These are phyloP conservation scores for Lactifluus volemus DNA, from an alignment of 768 basidiomycete genomes.

Conservation along the genomic window DNA sequence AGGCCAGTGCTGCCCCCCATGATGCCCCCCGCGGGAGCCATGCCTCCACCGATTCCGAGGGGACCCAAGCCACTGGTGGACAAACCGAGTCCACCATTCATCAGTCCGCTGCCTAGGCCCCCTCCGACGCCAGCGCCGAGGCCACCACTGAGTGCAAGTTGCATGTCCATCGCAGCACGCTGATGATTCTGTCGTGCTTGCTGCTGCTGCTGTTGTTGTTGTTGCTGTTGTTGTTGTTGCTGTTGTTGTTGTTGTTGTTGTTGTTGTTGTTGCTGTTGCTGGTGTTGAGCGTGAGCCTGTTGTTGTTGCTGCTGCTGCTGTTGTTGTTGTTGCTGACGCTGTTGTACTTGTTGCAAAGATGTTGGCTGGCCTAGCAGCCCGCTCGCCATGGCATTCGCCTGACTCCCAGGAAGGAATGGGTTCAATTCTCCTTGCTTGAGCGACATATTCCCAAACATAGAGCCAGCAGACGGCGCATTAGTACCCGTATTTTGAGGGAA, in stretches of 20 bases:
- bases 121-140: constrained; percentile 6
- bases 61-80: not conserved
- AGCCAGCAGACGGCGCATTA: not conserved
- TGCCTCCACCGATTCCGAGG: not conserved
- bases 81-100: constrained; percentile 4
- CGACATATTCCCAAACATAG: constrained; percentile 10
- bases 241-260: constrained; percentile 13
- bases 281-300: not conserved
- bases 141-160: constrained; percentile 10
- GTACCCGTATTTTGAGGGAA: constrained; percentile 3
- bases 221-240: not conserved
- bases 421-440: constrained; percentile 18
- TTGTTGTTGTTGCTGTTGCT: constrained; percentile 6
- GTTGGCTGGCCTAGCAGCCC: constrained; percentile 5
- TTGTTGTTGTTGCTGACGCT: constrained; percentile 8
- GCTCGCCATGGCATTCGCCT: constrained; percentile 14
- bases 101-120: constrained; percentile 2
- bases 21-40: not conserved
- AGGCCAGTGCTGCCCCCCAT: not conserved
- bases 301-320: constrained; percentile 2
- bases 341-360: not conserved
- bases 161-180: constrained; percentile 8
- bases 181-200: constrained; percentile 13
- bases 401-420: constrained; percentile 16
- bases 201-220: constrained; percentile 5